Conservation (phyloP, 2,329 filamentous ascomycete species). For the Pestalotiopsis sp. region DNA sequence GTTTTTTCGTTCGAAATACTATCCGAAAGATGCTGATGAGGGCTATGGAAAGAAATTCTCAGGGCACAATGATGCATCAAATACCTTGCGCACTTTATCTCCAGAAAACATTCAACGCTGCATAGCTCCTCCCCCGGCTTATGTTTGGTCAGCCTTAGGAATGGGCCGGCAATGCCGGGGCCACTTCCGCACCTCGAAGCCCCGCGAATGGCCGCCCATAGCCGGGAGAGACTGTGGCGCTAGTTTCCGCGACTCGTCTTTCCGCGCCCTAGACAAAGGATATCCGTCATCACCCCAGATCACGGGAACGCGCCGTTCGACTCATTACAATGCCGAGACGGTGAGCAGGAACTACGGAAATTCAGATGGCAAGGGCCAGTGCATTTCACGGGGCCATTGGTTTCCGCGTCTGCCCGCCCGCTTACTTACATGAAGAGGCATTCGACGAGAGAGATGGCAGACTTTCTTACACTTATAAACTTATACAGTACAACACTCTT, state of each 20-base stretch:
- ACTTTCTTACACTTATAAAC: neutral
- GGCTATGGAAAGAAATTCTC: neutral
- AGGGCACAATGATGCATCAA: neutral
- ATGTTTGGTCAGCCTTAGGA: neutral
- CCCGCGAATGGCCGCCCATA: slow-evolving; percentile 14
- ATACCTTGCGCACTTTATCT: neutral
- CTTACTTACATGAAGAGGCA: slow-evolving; percentile 5
- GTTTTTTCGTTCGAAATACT: neutral
- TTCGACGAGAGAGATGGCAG: neutral
- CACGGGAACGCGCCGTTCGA: neutral
- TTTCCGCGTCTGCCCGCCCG: slow-evolving; percentile 9
- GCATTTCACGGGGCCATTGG: neutral
- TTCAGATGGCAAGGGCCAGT: no score
- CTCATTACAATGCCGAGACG: neutral
- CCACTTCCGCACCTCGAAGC: slow-evolving; percentile 2
- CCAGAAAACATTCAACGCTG: neutral
- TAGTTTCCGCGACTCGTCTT: slow-evolving; percentile 4
- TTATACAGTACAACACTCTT: neutral
- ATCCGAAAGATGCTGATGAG: neutral
- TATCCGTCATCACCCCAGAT: slow-evolving; percentile 5
- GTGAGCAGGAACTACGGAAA: neutral
- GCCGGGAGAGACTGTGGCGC: slow-evolving; percentile 7
- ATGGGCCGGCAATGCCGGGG: neutral
- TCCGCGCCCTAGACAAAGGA: slow-evolving; percentile 9
- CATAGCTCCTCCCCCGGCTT: neutral